phyloP scores from a whole-genome alignment of 805 yeast genomes.

The Saturnispora kantuleensis region DNA sequence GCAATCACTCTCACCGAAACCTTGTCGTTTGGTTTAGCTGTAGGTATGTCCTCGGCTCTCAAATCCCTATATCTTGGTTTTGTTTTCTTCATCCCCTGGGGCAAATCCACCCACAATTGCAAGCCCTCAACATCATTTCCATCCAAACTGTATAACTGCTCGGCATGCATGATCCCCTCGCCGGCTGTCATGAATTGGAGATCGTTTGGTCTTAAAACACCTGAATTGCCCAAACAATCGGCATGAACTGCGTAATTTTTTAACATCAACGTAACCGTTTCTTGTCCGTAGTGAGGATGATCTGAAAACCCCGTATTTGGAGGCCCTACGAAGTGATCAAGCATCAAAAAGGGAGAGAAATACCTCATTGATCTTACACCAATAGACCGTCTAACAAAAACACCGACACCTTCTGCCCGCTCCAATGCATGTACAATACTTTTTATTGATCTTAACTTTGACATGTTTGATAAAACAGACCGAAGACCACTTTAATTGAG shows the following conservation, averaged over 20 bases:
- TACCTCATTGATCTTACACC: conserved; percentile 60
- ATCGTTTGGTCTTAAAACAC: conserved; percentile 71
- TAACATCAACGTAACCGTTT: conserved; percentile 61
- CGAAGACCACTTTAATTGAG: no score
- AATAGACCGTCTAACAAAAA: conserved; percentile 69
- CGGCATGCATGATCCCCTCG: conserved; percentile 75
- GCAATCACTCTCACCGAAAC: conserved; percentile 62
- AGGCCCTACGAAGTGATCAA: conserved; percentile 64
- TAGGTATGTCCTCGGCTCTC: conserved; percentile 59
- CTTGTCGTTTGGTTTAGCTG: conserved; percentile 53
- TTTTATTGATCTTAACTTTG: conserved; percentile 34
- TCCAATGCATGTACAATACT: conserved; percentile 51
- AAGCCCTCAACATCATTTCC: conserved; percentile 49
- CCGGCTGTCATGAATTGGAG: conserved; percentile 94
- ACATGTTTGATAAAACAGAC: conserved; percentile 13
- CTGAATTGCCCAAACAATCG: conserved; percentile 80
- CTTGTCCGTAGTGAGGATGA: conserved; percentile 78
- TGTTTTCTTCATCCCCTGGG: conserved; percentile 47
- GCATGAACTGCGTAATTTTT: conserved; percentile 69
- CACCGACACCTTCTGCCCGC: conserved; percentile 85
- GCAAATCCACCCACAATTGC: conserved; percentile 86
- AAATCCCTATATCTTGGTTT: conserved; percentile 76
- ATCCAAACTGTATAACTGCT: conserved; percentile 60
- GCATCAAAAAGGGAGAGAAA: conserved; percentile 72
- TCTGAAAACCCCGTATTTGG: conserved; percentile 72